A percentile compares a stretch with the other conserved stretches of the same genome.
These are phyloP conservation scores for Hypoxylon trugodes DNA, from an alignment of 495 filamentous ascomycete genomes.

Conservation along the genomic window DNA sequence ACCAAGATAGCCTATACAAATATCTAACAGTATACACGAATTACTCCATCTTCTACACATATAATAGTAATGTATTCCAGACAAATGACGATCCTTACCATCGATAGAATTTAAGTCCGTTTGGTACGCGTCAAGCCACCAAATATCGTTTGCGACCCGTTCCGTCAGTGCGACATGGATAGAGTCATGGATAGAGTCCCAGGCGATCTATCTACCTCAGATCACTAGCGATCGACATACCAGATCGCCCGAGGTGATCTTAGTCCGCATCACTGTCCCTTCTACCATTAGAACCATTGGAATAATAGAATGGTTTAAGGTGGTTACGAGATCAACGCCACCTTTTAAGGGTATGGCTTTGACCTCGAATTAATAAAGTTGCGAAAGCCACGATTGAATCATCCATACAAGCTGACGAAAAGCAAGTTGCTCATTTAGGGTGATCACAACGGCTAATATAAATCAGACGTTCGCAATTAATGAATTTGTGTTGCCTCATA, in stretches of 20 bases:
- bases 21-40: no score
- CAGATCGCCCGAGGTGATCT: conserved; percentile 30
- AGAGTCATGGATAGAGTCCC: conserved; percentile 13
- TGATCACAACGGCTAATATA: no score
- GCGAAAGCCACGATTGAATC: no score
- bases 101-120: background rate
- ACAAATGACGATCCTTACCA: conserved; percentile 8
- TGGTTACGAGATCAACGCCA: conserved; percentile 13
- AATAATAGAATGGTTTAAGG: conserved; percentile 24
- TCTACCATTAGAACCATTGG: no score
- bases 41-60: no score
- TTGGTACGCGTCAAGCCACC: background rate
- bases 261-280: conserved; percentile 28
- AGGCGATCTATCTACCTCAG: conserved; percentile 22
- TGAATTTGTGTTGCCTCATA: no score
- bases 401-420: no score
- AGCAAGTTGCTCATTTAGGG: no score
- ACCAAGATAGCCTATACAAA: no score
- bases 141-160: conserved; percentile 18
- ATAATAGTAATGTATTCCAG: conserved; percentile 17
- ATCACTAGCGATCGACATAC: conserved; percentile 30
- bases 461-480: no score
- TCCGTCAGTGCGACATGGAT: conserved; percentile 17
- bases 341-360: background rate
- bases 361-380: background rate